These are phyloP conservation scores for Paraglomus brasilianum DNA, from an alignment of 192 early-diverging fungal species.

Conservation along the genomic window DNA sequence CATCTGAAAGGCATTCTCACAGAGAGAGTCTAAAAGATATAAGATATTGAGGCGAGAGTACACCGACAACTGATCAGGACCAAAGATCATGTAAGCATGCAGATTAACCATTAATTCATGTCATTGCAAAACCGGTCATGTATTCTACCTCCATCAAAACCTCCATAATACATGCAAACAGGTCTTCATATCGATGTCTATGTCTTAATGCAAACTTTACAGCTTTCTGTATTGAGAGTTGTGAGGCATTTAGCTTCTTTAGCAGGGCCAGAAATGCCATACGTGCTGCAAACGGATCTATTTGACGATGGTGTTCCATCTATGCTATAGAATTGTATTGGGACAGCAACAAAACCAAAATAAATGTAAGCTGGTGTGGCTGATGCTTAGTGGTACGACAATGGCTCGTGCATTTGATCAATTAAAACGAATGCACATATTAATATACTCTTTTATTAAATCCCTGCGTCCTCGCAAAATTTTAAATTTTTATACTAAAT, in stretches of 20 bases:
- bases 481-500: too few species aligned
- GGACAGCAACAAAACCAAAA: too few species aligned
- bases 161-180: constrained; percentile 58
- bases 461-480: too few species aligned
- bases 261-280: constrained; percentile 47
- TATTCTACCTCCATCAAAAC: constrained; percentile 49
- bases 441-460: too few species aligned
- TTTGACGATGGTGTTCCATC: too few species aligned
- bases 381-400: too few species aligned
- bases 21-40: constrained; percentile 57
- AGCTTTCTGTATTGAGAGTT: constrained; percentile 55
- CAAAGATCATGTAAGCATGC: not conserved
- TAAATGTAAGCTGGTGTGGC: too few species aligned
- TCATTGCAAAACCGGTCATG: not conserved
- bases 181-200: constrained; percentile 50
- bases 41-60: constrained; percentile 56
- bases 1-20: constrained; percentile 44
- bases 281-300: constrained; percentile 58
- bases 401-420: too few species aligned
- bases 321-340: too few species aligned
- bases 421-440: too few species aligned
- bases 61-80: constrained; percentile 42
- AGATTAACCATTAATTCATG: not conserved
- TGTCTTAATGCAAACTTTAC: constrained; percentile 54
- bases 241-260: constrained; percentile 57